Base-by-base conservation (phyloP, 1,284 basidiomycete species). In the Heliocybe sulcata region DNA sequence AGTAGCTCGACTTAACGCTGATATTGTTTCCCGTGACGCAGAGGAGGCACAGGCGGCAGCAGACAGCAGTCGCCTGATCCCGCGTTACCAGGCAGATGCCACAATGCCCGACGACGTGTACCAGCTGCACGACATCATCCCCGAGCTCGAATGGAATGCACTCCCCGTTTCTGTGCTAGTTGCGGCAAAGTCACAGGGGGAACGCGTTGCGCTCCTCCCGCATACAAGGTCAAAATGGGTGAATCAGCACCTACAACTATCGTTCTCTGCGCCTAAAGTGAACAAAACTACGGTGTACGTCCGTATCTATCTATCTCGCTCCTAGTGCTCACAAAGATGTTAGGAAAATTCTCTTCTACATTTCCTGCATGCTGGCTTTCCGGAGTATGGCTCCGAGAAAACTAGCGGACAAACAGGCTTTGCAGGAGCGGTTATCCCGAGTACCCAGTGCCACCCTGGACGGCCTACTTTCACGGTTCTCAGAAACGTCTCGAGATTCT, bases 341-440 rank as follows among this genome's bases (percentile, higher is more conserved):
- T 60, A 94, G 92, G 53, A 89, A 86, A 71, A 80, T 88, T 38
- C 61, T 94, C 19, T 72, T 87, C 56, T 94, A 94, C 69, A 83
- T 94, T 58, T 83, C 92, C 0, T 73, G 81, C 12, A 82, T 97
- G 74, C 72, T 93, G 54, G 74, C 77, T 1, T 90, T 94, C 70
- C 79, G 81, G 52, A 75, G 76, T 54, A 68, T 77, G 0, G 72
- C 74, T 11, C 51, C 62, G 50, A 72, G 72, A 57, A 68, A 74
- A 60, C 65, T 81, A 58, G 6, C 38, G n/a, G 71, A 81, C 59
- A 78, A 81, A 63, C 73, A 77, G 26, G 69, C 72, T 25, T 55
- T 87, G 20, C 71, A 77, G 53, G 77, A 82, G 52, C 81, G 81
- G 59, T 72, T 92, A 58, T 65, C 74, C 1, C 68, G 72, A 3